Base-by-base conservation (phyloP, 2,329 filamentous ascomycete species). In the Alternaria sp. region DNA sequence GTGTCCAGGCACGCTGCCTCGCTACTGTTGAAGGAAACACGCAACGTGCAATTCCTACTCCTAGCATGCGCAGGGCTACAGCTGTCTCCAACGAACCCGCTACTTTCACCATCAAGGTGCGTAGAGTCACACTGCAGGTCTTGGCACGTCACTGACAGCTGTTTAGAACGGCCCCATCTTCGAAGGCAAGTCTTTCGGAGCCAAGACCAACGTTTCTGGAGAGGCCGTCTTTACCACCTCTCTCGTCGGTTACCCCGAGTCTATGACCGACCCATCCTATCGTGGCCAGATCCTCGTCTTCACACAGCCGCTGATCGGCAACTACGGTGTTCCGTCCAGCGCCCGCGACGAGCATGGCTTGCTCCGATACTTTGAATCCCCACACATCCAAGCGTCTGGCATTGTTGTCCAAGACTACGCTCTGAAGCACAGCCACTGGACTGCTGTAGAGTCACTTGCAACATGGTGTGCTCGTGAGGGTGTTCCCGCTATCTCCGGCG, bases 181-280 rank as follows among this genome's bases (percentile, higher is more conserved):
- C 84, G 91, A 92, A 72, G 95, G 95, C 77, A 97, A 91, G 77
- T 96, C 94, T 59, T 99, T 98, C 72, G 95, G 95, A 72, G 95
- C 95, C 75, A 95, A 96, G 79, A 87, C 90, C 78, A 99, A 97
- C 85, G 91, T 98, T 77, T 97, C 93, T 64, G 95, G 95, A 70
- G 95, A 99, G 83, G 95, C 95, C 44, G 95, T 98, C 78, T 99
- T 99, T 84, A 98, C 95, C 63, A 98, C 95, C 61, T 97, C 94
- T 24, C 88, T 98, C 55, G 95, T 99, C 59, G 95, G 95, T 73
- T 99, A 99, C 79, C 95, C 95, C 69, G 95, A 99, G 84, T 97
- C 86, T 44, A 82, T 89, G 82, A 88, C 86, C 73, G 87, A 89
- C 67, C 87, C 87, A 11, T 89, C 87, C 56, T 89, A 89, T 78